Evolutionary conservation across 257 asterid species (phyloP), one percentile per base, ranked within the genome.

Genomic region (Capsicum chinense): DNA sequence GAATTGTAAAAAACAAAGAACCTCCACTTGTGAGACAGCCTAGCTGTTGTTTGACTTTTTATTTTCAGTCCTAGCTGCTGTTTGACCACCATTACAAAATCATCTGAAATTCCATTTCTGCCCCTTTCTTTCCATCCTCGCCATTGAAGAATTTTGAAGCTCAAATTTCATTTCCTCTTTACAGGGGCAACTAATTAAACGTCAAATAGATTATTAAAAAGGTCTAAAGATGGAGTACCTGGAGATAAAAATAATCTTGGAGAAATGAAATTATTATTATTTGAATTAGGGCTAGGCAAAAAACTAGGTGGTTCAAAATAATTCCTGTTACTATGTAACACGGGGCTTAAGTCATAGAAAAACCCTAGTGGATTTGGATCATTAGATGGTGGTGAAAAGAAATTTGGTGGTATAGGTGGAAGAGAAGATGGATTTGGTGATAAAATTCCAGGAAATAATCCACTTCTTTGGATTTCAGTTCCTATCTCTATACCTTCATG

Each of bases 391-490:
- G 94, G 92, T 0, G 93, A 91, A 92, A 96, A 96, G 81, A 92
- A 89, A 16, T 83, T 92, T 2, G 97, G 86, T 16, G 98, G 92
- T 50, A 96, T 94, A 44, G 95, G 94, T 1, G 92, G 97, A 9
- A 94, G 93, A 9, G 97, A 88, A 80, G 93, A 89, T 21, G 99
- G 99, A 90, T 90, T 93, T 0, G 99, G 99, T 0, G 99, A 96
- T 58, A 96, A 80, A 52, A 93, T 94, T 33, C 98, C 97, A 0
- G 94, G 98, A 78, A 91, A 93, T 8, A 83, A 87, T 2, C 92
- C 88, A 0, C 81, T 87, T 79, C 92, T 83, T 26, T 92, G 91
- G 14, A 92, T 57, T 15, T 83, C 89, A 5, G 83, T 12, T 19
- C 86, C 88, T 4, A 90, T 87, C 64, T 86, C 90, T 6, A 90